Percentiles rank a stretch among this genome's conserved stretches.
Evolutionary conservation across 148 eudicot species (phyloP).

Genomic region (Nepenthes mirabilis): DNA sequence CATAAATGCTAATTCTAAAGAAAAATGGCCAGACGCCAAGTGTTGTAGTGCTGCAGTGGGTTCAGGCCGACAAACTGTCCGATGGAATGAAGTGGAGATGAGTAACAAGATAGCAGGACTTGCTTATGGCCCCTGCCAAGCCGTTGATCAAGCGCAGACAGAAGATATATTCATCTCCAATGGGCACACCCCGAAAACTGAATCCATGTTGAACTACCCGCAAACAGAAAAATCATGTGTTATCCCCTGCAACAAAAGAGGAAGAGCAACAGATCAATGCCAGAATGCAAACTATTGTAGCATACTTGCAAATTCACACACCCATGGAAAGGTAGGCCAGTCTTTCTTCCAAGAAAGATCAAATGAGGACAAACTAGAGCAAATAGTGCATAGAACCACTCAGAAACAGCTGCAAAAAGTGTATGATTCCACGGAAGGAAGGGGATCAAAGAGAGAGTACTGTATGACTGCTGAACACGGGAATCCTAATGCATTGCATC

Average conservation of each 20-base stretch:
- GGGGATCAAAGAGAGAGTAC: conserved; percentile 26
- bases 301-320: background rate
- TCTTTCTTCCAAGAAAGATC: conserved; percentile 10
- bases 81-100: conserved; percentile 3
- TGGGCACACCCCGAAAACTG: background rate
- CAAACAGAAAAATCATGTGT: conserved; percentile 15
- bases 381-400: conserved; percentile 7
- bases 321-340: background rate
- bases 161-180: background rate
- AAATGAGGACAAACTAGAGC: conserved; percentile 4
- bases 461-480: conserved; percentile 4
- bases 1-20: conserved; percentile 2
- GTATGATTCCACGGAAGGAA: conserved; percentile 15
- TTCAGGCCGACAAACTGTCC: conserved; percentile 1
- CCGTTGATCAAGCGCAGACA: conserved; percentile 10
- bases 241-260: conserved; percentile 3
- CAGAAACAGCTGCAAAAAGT: conserved; percentile 10
- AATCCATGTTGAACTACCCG: conserved; percentile 6
- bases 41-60: background rate
- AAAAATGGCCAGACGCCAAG: no score
- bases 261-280: background rate
- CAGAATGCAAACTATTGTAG: background rate
- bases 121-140: background rate
- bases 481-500: conserved; percentile 4
- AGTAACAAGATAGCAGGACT: background rate